Conservation (phyloP, 2,329 filamentous ascomycete genomes). For the Colletotrichum tanaceti region DNA sequence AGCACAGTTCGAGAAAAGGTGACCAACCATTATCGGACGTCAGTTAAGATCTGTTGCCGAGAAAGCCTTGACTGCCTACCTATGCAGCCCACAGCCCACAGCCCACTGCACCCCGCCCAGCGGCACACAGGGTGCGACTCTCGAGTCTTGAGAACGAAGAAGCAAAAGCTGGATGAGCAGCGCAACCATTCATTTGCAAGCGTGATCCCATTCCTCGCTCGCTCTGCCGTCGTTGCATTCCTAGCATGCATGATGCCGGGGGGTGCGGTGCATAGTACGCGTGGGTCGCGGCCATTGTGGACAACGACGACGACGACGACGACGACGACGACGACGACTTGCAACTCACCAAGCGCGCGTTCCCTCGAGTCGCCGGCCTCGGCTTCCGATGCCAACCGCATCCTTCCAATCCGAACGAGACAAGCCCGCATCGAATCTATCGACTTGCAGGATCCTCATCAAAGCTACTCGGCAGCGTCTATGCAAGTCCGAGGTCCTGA, state of each 20-base stretch:
- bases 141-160: constrained; percentile 5
- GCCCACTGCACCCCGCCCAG: constrained; percentile 25
- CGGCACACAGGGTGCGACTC: constrained; percentile 7
- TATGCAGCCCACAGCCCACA: constrained; percentile 28
- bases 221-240: constrained; percentile 38
- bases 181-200: too few relatives aligned
- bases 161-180: not conserved
- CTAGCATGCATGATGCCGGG: too few relatives aligned
- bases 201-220: not conserved
- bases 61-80: constrained; percentile 37
- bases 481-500: constrained; percentile 22
- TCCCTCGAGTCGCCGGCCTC: constrained; percentile 25
- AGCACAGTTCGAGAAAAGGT: constrained; percentile 26
- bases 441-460: constrained; percentile 24
- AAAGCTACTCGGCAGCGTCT: constrained; percentile 19
- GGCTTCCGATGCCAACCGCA: constrained; percentile 23
- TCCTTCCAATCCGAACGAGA: constrained; percentile 30
- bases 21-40: constrained; percentile 20
- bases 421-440: constrained; percentile 35
- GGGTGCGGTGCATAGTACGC: constrained; percentile 21
- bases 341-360: not conserved
- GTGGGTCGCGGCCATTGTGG: constrained; percentile 9
- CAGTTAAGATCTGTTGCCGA: constrained; percentile 26
- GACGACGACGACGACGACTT: not conserved
- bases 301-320: not conserved